These are phyloP conservation scores for Euphorbia tirucalli DNA, from an alignment of 345 rosid species.

Conservation along the genomic window DNA sequence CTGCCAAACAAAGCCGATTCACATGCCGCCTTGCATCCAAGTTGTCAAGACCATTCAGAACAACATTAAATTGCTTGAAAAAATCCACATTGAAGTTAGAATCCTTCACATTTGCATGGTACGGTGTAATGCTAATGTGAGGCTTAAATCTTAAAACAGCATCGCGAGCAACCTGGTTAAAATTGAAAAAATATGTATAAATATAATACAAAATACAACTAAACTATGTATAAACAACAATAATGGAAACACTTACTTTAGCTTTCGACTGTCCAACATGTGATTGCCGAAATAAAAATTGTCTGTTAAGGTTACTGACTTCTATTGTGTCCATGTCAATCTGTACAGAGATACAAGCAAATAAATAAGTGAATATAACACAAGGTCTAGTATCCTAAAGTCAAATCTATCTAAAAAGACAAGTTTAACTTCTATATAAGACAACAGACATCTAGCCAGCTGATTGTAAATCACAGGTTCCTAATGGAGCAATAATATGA, in stretches of 20 bases:
- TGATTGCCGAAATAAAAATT: slow-evolving; percentile 80
- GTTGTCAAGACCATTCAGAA: slow-evolving; percentile 96
- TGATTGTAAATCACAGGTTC: neutral
- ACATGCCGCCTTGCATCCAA: slow-evolving; percentile 96
- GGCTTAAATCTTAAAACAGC: slow-evolving; percentile 95
- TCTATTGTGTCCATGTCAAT: slow-evolving; percentile 99
- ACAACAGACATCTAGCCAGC: neutral
- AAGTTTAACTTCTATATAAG: neutral
- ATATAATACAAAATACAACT: neutral
- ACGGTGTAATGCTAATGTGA: slow-evolving; percentile 66
- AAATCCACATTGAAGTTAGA: slow-evolving; percentile 79
- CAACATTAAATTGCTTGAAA: slow-evolving; percentile 90
- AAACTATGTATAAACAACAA: slow-evolving; percentile 1
- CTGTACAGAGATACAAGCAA: slow-evolving; percentile 39
- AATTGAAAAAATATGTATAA: slow-evolving; percentile 1
- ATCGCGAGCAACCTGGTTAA: slow-evolving; percentile 88
- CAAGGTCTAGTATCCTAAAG: neutral
- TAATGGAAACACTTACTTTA: slow-evolving; percentile 44
- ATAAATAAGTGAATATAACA: neutral
- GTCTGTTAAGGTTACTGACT: slow-evolving; percentile 98
- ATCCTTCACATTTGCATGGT: slow-evolving; percentile 93
- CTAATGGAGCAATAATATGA: neutral
- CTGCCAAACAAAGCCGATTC: slow-evolving; percentile 97
- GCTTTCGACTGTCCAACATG: slow-evolving; percentile 99
- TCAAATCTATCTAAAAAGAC: neutral